Evolutionary conservation across 805 yeast genomes (phyloP), one percentile per base, ranked within the genome.

Genomic region (Suhomyces canberraensis): DNA sequence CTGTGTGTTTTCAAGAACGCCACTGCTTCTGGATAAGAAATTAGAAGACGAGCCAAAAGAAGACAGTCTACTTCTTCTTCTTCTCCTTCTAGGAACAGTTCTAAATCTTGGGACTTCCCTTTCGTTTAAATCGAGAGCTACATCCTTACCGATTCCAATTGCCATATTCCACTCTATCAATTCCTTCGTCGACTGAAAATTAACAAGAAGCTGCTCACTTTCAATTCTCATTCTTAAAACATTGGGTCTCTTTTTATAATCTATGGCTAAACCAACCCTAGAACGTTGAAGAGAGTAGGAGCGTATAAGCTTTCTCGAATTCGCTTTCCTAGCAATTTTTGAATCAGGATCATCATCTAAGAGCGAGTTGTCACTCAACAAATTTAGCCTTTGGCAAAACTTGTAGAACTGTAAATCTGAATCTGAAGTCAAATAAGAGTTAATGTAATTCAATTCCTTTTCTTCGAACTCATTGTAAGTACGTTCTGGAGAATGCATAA

Each of bases 261-360:
- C 98, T 2, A 78, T 69, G 0, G 98, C 96, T 11, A 88, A 65
- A 0, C 98, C 98, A 30, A 86, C 62, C 49, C 73, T 79, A 9
- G 93, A 90, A 60, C 81, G 81, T 59, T 93, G 98, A 25, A 91
- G 68, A 2, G 96, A 79, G 58, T 78, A 90, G 0, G 88, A 76
- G 44, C 81, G 71, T n/a, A 74, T 48, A 20, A 84, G 29, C 15
- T 30, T 33, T 20, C 30, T 35, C 16, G 25, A 26, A 18, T 14
- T 25, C 9, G 33, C 9, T 30, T 31, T 21, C 29, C 30, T 29
- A 15, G 21, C 25, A 14, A 20, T 8, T 14, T 20, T 19, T 3
- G 16, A 14, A 13, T 24, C 33, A 14, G 13, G 26, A 4, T 31
- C 40, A 6, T 36, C 41, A 3, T 29, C 37, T 3, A 25, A 19